A percentile compares a stretch with the other conserved stretches of the same genome.
phyloP scores from a whole-genome alignment of 179 eudicot species.

The Kewa caespitosa region DNA sequence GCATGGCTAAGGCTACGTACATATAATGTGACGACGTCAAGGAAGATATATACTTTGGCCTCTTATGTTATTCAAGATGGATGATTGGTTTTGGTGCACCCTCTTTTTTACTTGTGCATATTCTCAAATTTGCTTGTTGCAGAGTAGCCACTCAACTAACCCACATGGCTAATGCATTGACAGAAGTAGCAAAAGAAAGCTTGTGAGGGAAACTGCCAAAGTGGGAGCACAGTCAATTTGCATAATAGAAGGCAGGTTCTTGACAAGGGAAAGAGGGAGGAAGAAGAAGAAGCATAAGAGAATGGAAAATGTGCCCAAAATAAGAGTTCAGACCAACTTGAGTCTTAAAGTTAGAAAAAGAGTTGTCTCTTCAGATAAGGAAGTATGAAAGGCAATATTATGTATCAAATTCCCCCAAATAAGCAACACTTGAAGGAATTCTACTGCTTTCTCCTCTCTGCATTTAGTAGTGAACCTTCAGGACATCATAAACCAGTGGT shows the following conservation, averaged over 20 bases:
- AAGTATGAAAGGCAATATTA: constrained; percentile 14
- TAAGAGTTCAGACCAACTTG: constrained; percentile 19
- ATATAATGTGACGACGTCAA: neutral
- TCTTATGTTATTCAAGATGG: neutral
- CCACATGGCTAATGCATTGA: constrained; percentile 9
- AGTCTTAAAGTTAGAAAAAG: constrained; percentile 12
- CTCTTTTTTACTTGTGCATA: neutral
- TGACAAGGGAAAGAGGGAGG: constrained; percentile 10
- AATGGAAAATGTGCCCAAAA: constrained; percentile 12
- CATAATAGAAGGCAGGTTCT: constrained; percentile 21
- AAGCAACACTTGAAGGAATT: neutral
- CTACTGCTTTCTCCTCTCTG: constrained; percentile 6
- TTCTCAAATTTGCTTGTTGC: constrained; percentile 10
- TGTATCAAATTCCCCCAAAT: constrained; percentile 9
- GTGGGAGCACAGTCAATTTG: constrained; percentile 31
- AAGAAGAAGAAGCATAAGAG: neutral
- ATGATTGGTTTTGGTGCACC: neutral
- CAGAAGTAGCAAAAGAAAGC: constrained; percentile 19
- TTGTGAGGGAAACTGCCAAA: constrained; percentile 11
- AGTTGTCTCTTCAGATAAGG: constrained; percentile 15
- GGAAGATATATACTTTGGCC: neutral
- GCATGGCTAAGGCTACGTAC: neutral
- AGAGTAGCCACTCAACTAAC: constrained; percentile 10
- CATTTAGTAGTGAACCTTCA: constrained; percentile 1
- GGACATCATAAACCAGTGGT: constrained; percentile 8